Base-by-base conservation (phyloP, 345 rosid genomes). In the Crucihimalaya himalaica region DNA sequence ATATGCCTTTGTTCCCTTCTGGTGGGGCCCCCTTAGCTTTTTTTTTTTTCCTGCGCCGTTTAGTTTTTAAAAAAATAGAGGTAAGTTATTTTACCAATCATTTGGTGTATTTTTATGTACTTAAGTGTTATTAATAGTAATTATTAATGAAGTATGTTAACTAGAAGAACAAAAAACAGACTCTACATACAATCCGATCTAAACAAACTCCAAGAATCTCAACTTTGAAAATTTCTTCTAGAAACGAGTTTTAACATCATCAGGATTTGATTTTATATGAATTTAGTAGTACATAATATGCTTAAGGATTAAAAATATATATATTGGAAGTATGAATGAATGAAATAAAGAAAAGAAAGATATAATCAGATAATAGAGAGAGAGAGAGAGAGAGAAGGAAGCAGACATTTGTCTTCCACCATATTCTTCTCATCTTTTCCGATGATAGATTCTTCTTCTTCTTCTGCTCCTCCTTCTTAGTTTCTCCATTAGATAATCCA, bases 371-470 rank as follows among this genome's bases (percentile, higher is more conserved):
- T 82, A 81, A 82, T 81, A 81, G 87, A 68, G 32, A 62, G 23
- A 63, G 37, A 61, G n/a, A n/a, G n/a, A n/a, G n/a, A n/a, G 34
- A 15, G 18, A 39, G 66, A 62, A 62, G 76, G 80, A 47, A 80
- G 83, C 81, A 73, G 84, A 84, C 90, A 84, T 82, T 78, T 74
- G 80, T 78, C 81, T 73, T 59, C 75, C 82, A 69, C 86, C 84
- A 71, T 76, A 71, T 86, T 82, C 80, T 76, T 74, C 78, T 79
- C 83, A 62, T 82, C 80, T 74, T 72, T 65, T 55, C 79, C 81
- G 70, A 70, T 59, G 78, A 45, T 64, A 74, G 81, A 72, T 85
- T 84, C 82, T 77, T 78, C 83, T 77, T 78, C 73, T 31, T 53
- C 78, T 63, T 66, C 82, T 54, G 63, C 61, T 62, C 69, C 81